Evolutionary conservation across 1,139 yeast genomes (phyloP).

Genomic region (Pichia sp.): DNA sequence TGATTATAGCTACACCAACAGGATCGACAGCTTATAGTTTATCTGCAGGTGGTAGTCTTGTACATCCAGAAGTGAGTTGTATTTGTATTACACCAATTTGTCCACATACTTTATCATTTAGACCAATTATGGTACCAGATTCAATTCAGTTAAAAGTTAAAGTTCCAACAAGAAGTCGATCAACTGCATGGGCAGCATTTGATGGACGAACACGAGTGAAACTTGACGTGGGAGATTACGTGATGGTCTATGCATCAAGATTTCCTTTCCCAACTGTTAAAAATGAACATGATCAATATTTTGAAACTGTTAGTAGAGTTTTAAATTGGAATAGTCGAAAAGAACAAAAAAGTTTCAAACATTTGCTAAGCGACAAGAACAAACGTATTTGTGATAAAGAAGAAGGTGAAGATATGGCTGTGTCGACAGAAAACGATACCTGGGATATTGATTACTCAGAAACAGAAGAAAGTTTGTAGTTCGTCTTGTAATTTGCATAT

Average conservation of each 20-base stretch:
- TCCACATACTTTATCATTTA: constrained; percentile 82
- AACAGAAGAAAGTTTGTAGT: constrained; percentile 7
- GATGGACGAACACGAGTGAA: constrained; percentile 80
- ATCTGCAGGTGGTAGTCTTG: constrained; percentile 86
- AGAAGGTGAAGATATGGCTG: constrained; percentile 16
- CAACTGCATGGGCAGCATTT: constrained; percentile 87
- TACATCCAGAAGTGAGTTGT: constrained; percentile 86
- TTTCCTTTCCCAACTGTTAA: constrained; percentile 84
- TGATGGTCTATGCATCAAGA: constrained; percentile 70
- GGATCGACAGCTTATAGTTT: constrained; percentile 89
- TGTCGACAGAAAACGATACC: constrained; percentile 8
- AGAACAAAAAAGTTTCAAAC: constrained; percentile 68
- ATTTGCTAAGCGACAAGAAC: constrained; percentile 44
- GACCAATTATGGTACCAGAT: constrained; percentile 83
- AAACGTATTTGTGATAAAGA: constrained; percentile 32
- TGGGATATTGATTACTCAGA: constrained; percentile 31
- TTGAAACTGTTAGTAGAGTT: constrained; percentile 77
- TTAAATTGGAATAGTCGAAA: constrained; percentile 84
- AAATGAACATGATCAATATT: constrained; percentile 68
- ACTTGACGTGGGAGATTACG: constrained; percentile 65
- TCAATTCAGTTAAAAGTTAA: constrained; percentile 73
- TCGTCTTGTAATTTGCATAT: not conserved
- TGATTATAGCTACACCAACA: constrained; percentile 84
- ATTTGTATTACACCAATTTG: constrained; percentile 88
- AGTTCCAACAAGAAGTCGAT: constrained; percentile 61